Conservation (phyloP, 2,329 filamentous ascomycete species). For the Talaromyces sp. region DNA sequence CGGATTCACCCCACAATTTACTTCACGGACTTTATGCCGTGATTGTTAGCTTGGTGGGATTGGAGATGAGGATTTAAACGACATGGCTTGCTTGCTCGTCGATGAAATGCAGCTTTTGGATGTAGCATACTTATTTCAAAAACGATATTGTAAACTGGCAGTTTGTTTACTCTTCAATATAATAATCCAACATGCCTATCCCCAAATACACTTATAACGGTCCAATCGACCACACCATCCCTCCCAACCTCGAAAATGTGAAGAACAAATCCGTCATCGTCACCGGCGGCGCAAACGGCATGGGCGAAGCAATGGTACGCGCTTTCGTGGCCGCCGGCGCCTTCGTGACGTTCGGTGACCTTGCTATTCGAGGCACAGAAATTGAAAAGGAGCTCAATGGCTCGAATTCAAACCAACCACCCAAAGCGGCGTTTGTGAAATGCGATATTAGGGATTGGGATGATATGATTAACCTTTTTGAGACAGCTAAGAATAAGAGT, state of each 20-base stretch:
- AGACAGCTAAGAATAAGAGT: neutral
- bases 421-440: neutral
- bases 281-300: conserved; percentile 32
- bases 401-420: neutral
- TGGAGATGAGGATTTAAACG: neutral
- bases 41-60: neutral
- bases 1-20: neutral
- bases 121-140: neutral
- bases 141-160: neutral
- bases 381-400: neutral
- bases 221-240: neutral
- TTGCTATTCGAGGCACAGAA: conserved; percentile 17
- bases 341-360: conserved; percentile 42
- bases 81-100: neutral
- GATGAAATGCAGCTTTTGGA: neutral
- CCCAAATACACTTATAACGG: neutral
- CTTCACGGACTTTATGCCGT: neutral
- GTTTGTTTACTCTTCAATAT: too few relatives aligned
- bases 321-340: conserved; percentile 40
- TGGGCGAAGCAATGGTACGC: conserved; percentile 40
- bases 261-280: conserved; percentile 22
- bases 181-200: neutral
- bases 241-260: neutral
- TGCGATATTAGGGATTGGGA: conserved; percentile 4
- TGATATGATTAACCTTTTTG: neutral